Evolutionary conservation across 140 eudicot species (phyloP).

Genomic region (Ambrosia hybrid): DNA sequence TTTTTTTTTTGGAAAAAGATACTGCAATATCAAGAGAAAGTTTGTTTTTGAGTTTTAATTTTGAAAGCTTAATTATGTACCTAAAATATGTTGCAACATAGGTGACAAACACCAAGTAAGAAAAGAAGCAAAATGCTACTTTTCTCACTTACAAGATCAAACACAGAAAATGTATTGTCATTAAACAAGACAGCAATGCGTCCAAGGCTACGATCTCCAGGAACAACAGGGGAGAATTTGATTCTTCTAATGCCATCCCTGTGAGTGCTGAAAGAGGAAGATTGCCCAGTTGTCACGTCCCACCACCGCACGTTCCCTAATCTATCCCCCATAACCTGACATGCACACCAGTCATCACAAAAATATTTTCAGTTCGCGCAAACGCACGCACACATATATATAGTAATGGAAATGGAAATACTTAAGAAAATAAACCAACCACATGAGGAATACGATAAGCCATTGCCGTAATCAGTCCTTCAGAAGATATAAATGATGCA

Average conservation of each 20-base stretch:
- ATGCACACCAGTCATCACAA: conserved; percentile 16
- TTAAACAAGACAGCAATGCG: conserved; percentile 91
- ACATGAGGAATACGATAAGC: conserved; percentile 98
- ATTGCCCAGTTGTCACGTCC: conserved; percentile 95
- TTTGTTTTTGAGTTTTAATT: too few relatives aligned
- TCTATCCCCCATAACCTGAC: conserved; percentile 97
- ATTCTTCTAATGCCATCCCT: conserved; percentile 95
- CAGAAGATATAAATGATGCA: conserved; percentile 76
- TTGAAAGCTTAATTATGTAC: conserved; percentile 22
- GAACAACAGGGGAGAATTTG: conserved; percentile 96
- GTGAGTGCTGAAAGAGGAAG: conserved; percentile 95
- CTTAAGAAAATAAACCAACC: conserved; percentile 44
- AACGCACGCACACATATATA: too few relatives aligned
- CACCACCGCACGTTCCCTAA: conserved; percentile 97
- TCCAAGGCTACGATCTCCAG: conserved; percentile 96
- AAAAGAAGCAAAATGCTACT: conserved; percentile 33
- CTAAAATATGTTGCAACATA: conserved; percentile 21
- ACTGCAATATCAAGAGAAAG: too few relatives aligned
- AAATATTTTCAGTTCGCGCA: background rate
- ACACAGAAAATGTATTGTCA: conserved; percentile 89
- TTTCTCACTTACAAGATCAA: conserved; percentile 85
- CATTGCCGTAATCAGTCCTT: conserved; percentile 91
- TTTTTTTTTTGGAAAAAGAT: too few relatives aligned
- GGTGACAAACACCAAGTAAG: conserved; percentile 24
- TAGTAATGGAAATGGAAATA: too few relatives aligned